These are phyloP conservation scores for Pichia nanzhaoensis DNA, from an alignment of 805 yeast genomes.

Conservation along the genomic window DNA sequence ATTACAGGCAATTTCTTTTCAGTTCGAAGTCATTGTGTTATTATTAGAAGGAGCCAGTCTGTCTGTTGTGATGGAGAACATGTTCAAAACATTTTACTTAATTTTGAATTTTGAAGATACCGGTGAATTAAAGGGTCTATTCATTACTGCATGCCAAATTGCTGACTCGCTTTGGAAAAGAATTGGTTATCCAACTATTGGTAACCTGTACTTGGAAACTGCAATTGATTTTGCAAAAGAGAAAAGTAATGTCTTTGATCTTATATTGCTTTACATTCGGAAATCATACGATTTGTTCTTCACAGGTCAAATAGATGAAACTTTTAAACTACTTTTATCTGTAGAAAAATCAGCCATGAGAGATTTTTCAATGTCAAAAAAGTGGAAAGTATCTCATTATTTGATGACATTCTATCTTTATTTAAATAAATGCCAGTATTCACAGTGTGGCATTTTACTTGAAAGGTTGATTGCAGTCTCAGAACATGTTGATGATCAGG, in stretches of 20 bases:
- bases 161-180: slow-evolving; percentile 44
- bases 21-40: slow-evolving; percentile 53
- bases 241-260: slow-evolving; percentile 32
- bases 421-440: slow-evolving; percentile 34
- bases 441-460: slow-evolving; percentile 32
- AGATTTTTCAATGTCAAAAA: slow-evolving; percentile 36
- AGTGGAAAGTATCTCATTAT: slow-evolving; percentile 35
- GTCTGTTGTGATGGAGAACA: slow-evolving; percentile 43
- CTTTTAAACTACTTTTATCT: slow-evolving; percentile 32
- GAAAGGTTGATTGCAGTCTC: slow-evolving; percentile 26
- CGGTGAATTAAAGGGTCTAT: slow-evolving; percentile 19
- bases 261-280: slow-evolving; percentile 34
- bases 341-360: slow-evolving; percentile 22
- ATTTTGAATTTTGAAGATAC: slow-evolving; percentile 32
- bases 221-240: slow-evolving; percentile 36
- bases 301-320: slow-evolving; percentile 36
- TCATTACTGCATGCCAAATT: slow-evolving; percentile 31
- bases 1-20: slow-evolving; percentile 55
- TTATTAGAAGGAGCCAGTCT: slow-evolving; percentile 46
- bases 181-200: slow-evolving; percentile 41
- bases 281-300: slow-evolving; percentile 32
- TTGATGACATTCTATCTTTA: slow-evolving; percentile 33
- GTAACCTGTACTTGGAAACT: slow-evolving; percentile 42
- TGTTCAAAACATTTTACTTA: slow-evolving; percentile 49
- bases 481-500: slow-evolving; percentile 28